These are phyloP conservation scores for Suillus luteus DNA, from an alignment of 768 basidiomycete genomes.

Conservation along the genomic window DNA sequence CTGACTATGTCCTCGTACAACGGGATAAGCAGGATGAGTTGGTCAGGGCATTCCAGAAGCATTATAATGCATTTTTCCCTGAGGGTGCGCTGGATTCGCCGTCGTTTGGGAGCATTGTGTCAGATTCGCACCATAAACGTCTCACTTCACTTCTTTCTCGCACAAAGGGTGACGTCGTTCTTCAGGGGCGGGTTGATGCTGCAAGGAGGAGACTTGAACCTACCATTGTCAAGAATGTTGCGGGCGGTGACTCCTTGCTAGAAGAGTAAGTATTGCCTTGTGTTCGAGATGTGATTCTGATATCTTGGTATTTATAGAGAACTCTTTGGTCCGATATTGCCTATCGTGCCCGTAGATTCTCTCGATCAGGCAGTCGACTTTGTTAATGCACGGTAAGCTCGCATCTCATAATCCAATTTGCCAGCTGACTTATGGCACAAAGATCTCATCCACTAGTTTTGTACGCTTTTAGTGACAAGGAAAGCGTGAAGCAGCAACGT, in stretches of 20 bases:
- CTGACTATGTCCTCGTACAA: constrained; percentile 48
- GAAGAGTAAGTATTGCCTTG: constrained; percentile 46
- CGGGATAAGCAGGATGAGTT: constrained; percentile 48
- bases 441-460: constrained; percentile 63
- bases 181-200: constrained; percentile 39
- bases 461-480: constrained; percentile 62
- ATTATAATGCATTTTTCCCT: constrained; percentile 53
- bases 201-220: constrained; percentile 52
- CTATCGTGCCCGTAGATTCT: constrained; percentile 58
- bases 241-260: constrained; percentile 57
- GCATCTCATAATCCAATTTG: neutral
- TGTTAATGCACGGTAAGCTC: constrained; percentile 50
- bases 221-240: constrained; percentile 59
- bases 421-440: neutral
- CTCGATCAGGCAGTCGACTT: constrained; percentile 58
- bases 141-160: constrained; percentile 50
- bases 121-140: constrained; percentile 53
- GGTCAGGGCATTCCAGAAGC: constrained; percentile 43
- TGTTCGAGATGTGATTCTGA: neutral
- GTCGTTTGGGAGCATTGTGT: constrained; percentile 54
- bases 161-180: constrained; percentile 58
- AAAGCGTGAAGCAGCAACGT: constrained; percentile 42
- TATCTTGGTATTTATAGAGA: constrained; percentile 45
- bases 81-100: constrained; percentile 47
- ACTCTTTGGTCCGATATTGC: constrained; percentile 71